Percentiles rank a stretch among this genome's conserved stretches.
Evolutionary conservation across 1,284 basidiomycete genomes (phyloP).

Genomic region (Heterobasidion occidentale): DNA sequence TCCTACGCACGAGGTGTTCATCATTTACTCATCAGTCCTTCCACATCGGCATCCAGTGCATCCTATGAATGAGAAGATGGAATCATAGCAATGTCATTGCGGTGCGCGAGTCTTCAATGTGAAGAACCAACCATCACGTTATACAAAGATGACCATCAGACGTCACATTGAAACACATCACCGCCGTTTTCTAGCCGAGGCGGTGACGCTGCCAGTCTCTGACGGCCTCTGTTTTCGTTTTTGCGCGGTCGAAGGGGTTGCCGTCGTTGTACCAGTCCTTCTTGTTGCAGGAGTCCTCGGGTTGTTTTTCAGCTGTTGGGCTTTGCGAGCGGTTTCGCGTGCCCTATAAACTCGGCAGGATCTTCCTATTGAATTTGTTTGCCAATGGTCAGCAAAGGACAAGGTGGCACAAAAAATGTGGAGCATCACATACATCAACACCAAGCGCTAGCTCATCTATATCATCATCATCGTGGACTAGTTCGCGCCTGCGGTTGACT

Average conservation of each 20-base stretch:
- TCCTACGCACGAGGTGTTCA: no score
- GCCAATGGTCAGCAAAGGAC: not conserved
- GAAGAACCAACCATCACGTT: no score
- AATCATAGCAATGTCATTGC: no score
- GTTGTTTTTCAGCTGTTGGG: conserved; percentile 5
- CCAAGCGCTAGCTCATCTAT: conserved; percentile 54
- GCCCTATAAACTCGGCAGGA: conserved; percentile 4
- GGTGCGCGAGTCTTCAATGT: no score
- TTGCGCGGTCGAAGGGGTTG: conserved; percentile 15
- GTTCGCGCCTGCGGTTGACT: not conserved
- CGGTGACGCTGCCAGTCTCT: not conserved
- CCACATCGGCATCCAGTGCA: no score
- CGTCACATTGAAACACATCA: not conserved
- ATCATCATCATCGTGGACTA: conserved; percentile 19
- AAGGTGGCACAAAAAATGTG: not conserved
- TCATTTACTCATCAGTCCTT: no score
- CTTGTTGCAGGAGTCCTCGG: conserved; percentile 1
- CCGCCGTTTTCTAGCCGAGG: conserved; percentile 6
- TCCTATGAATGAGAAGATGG: no score
- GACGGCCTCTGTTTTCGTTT: conserved; percentile 7
- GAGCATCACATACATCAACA: conserved; percentile 29
- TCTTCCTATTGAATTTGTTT: conserved; percentile 4
- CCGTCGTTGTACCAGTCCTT: conserved; percentile 15
- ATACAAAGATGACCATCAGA: no score
- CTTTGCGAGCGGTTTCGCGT: not conserved